These are phyloP conservation scores for Fusarium falciforme DNA, from an alignment of 2,329 filamentous ascomycete species.

Conservation along the genomic window DNA sequence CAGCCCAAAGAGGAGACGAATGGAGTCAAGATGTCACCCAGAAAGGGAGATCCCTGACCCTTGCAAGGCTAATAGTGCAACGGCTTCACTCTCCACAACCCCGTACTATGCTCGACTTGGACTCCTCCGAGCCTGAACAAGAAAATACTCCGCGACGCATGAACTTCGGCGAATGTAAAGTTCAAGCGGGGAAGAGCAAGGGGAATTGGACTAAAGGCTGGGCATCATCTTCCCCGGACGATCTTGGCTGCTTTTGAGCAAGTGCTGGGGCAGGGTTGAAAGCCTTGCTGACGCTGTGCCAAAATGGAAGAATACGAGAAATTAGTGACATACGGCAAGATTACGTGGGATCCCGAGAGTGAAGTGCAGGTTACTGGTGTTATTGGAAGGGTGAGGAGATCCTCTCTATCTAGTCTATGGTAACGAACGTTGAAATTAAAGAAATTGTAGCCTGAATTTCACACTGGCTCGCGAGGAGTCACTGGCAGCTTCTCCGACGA, in stretches of 20 bases:
- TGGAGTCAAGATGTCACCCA: background rate
- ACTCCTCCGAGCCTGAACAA: background rate
- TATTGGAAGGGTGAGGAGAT: background rate
- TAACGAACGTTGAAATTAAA: background rate
- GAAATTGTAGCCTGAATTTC: background rate
- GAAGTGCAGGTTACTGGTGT: background rate
- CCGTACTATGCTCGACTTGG: background rate
- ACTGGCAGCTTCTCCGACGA: slow-evolving; percentile 7
- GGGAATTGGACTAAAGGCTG: background rate
- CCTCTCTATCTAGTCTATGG: background rate
- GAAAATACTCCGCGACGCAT: background rate
- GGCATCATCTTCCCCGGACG: background rate
- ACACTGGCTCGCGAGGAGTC: slow-evolving; percentile 10
- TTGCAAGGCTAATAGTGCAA: background rate
- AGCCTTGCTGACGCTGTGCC: background rate
- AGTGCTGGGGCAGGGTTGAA: background rate
- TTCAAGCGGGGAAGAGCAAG: background rate
- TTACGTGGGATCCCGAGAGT: background rate
- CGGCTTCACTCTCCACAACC: background rate
- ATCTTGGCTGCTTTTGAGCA: background rate
- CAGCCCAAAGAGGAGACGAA: background rate
- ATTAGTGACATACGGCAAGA: background rate
- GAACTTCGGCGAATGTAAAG: background rate
- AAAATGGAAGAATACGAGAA: background rate
- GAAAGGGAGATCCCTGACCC: background rate